A percentile compares a stretch with the other conserved stretches of the same genome.
These are phyloP conservation scores for Syzygium jambos DNA, from an alignment of 345 rosid genomes.

Conservation along the genomic window DNA sequence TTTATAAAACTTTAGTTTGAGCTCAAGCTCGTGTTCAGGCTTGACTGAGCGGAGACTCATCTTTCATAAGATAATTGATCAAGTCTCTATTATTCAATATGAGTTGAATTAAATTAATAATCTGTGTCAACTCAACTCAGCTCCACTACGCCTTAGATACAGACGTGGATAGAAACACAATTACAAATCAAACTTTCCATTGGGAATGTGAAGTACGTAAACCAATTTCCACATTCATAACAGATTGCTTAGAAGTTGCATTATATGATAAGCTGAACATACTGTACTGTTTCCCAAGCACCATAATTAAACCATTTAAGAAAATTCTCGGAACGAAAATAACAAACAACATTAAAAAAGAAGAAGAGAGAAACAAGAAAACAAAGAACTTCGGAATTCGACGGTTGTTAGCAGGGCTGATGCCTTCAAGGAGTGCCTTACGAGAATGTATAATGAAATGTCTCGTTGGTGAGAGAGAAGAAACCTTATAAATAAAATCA, in stretches of 20 bases:
- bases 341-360: too few relatives aligned
- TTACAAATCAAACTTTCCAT: background rate
- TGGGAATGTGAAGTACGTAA: background rate
- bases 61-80: background rate
- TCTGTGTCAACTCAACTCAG: background rate
- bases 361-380: too few relatives aligned
- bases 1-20: background rate
- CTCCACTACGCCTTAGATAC: background rate
- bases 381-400: constrained; percentile 60
- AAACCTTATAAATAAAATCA: constrained; percentile 82
- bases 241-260: background rate
- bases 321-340: background rate
- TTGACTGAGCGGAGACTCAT: background rate
- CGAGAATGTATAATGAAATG: constrained; percentile 95
- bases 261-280: background rate
- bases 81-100: too few relatives aligned
- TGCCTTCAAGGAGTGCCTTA: constrained; percentile 75
- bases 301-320: too few relatives aligned
- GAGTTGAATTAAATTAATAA: too few relatives aligned
- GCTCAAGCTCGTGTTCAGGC: background rate
- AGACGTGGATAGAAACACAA: background rate
- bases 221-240: background rate
- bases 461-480: constrained; percentile 84
- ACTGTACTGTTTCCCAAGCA: background rate
- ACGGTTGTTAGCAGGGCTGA: constrained; percentile 90